Conservation (phyloP, 768 basidiomycete species). For the Boletellus emodensis region DNA sequence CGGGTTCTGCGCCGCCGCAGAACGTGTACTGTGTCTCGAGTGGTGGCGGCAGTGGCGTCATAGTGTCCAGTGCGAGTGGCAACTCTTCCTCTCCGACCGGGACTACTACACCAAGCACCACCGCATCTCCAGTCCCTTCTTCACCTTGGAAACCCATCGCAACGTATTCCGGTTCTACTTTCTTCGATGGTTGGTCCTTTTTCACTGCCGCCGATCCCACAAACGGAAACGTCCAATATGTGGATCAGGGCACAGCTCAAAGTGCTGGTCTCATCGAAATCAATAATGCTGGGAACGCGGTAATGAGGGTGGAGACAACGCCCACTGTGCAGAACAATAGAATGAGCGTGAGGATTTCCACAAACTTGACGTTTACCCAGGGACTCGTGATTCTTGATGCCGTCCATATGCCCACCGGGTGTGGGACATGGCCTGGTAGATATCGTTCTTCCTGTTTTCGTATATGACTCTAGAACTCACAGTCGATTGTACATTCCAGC, state of each 20-base stretch:
- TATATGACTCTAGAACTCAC: neutral
- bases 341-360: conserved; percentile 75
- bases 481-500: conserved; percentile 21
- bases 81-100: conserved; percentile 23
- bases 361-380: conserved; percentile 53
- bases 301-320: conserved; percentile 90
- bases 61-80: conserved; percentile 15
- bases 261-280: conserved; percentile 58
- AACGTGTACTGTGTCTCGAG: conserved; percentile 35
- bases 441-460: neutral
- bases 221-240: conserved; percentile 63
- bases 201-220: conserved; percentile 71
- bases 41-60: conserved; percentile 15
- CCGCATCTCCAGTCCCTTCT: conserved; percentile 26
- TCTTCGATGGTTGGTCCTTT: conserved; percentile 85
- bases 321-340: conserved; percentile 62
- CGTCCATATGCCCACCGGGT: conserved; percentile 86
- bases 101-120: conserved; percentile 20
- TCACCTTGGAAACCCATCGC: conserved; percentile 60
- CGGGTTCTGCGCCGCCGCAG: conserved; percentile 24
- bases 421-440: conserved; percentile 75
- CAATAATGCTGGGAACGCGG: conserved; percentile 67
- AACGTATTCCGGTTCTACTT: conserved; percentile 59
- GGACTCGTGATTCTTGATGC: conserved; percentile 79
- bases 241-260: conserved; percentile 57